A percentile compares a stretch with the other conserved stretches of the same genome.
These are phyloP conservation scores for Iodosphaeria phyllophila DNA, from an alignment of 2,329 filamentous ascomycete genomes.

Conservation along the genomic window DNA sequence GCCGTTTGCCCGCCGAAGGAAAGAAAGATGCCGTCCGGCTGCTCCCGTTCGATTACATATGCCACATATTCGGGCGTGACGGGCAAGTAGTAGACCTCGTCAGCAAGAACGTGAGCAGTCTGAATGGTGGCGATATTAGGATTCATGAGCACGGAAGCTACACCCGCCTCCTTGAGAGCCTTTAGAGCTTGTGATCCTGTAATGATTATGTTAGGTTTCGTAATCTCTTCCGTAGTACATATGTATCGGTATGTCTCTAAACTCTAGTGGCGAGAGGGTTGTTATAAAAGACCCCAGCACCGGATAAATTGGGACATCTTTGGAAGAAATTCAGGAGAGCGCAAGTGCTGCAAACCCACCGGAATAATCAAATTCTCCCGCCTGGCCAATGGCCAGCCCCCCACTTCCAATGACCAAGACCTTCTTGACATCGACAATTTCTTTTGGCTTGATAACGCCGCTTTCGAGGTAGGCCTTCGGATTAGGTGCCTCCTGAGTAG, in stretches of 20 bases:
- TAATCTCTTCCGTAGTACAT: no score
- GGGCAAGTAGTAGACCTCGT: constrained; percentile 95
- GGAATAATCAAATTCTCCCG: constrained; percentile 97
- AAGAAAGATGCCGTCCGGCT: constrained; percentile 90
- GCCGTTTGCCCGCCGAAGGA: constrained; percentile 96
- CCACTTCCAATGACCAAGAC: constrained; percentile 91
- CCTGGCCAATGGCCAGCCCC: constrained; percentile 90
- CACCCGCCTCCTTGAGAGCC: constrained; percentile 86
- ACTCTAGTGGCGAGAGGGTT: no score
- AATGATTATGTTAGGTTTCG: no score
- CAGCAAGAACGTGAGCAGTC: constrained; percentile 86
- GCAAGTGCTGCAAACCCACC: no score
- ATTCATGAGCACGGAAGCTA: constrained; percentile 84
- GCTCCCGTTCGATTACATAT: constrained; percentile 92
- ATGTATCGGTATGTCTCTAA: no score
- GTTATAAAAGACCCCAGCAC: no score
- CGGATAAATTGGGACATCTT: no score
- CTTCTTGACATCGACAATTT: constrained; percentile 84
- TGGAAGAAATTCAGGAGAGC: no score
- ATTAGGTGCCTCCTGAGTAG: constrained; percentile 53
- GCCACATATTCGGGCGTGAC: constrained; percentile 96
- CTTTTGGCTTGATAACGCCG: constrained; percentile 62
- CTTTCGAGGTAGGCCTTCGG: constrained; percentile 78
- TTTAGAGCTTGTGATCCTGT: constrained; percentile 89
- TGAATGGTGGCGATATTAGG: constrained; percentile 98